Percentiles rank a stretch among this genome's conserved stretches.
Evolutionary conservation across 805 yeast genomes (phyloP).

Genomic region (Komagataella mondaviorum): DNA sequence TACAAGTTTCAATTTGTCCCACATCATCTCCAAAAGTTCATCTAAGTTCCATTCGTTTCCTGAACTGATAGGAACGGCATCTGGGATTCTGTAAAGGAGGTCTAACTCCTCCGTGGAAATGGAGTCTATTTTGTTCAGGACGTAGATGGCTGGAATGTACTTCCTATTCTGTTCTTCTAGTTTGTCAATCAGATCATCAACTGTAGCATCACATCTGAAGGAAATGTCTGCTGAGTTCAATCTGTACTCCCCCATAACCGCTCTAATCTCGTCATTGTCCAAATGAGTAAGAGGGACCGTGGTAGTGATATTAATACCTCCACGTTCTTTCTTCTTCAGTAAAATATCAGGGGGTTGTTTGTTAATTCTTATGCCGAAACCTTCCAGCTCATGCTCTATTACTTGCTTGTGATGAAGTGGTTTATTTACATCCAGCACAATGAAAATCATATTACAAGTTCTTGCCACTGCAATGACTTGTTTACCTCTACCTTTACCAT

Average conservation of each 20-base stretch:
- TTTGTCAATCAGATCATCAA: conserved; percentile 91
- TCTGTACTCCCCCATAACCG: conserved; percentile 92
- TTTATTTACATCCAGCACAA: conserved; percentile 91
- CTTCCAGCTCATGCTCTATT: conserved; percentile 91
- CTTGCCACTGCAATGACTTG: conserved; percentile 99
- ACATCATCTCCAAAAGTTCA: conserved; percentile 87
- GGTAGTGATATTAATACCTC: conserved; percentile 88
- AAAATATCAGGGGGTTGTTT: conserved; percentile 87
- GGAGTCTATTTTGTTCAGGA: conserved; percentile 90
- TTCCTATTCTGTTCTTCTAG: conserved; percentile 83
- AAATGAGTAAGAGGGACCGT: conserved; percentile 88
- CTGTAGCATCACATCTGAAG: conserved; percentile 94
- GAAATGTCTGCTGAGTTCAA: conserved; percentile 94
- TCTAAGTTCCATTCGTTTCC: conserved; percentile 97
- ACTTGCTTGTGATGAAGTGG: conserved; percentile 90
- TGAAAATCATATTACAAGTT: conserved; percentile 85
- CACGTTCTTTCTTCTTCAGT: conserved; percentile 86
- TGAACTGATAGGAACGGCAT: conserved; percentile 94
- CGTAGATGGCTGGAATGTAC: conserved; percentile 92
- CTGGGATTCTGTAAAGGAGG: conserved; percentile 79
- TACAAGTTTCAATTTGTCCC: conserved; percentile 83
- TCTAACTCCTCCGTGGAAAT: conserved; percentile 90
- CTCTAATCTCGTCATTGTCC: conserved; percentile 86
- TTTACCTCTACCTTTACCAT: conserved; percentile 85
- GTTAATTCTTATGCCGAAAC: conserved; percentile 92